Evolutionary conservation across 2,329 filamentous ascomycete species (phyloP), one percentile per base, ranked within the genome.

Genomic region (Elsinoe batatas): DNA sequence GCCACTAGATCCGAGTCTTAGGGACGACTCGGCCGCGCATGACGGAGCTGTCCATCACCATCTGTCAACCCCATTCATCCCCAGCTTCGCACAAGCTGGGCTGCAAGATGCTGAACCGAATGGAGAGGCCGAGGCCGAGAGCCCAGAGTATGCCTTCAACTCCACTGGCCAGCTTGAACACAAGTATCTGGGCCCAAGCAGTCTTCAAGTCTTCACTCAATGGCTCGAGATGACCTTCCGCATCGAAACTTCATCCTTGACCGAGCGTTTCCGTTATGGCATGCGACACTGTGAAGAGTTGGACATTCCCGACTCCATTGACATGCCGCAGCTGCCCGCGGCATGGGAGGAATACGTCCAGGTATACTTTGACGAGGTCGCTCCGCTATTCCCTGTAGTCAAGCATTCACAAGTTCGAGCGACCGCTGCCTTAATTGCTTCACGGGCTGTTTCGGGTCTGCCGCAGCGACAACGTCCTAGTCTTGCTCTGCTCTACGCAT

Each of bases 111-210:
- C 44, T n/a, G 17, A 12, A 38, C 8, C 6, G 13, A 22, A 50
- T 8, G 18, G 2, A n/a, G 33, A 43, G n/a, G 15, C 17, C 13
- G 42, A 56, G 26, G 42, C 15, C 2, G 42, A 26, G n/a, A 46
- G 42, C 13, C 42, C 42, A 11, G 42, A 46, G 42, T 46, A 26
- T 22, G 42, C 42, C 12, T 42, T 37, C 40, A 30, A 56, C 20
- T n/a, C 35, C 18, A 17, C 40, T 33, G 32, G n/a, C 17, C 36
- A 17, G 13, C 20, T 44, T 12, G 30, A 38, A n/a, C 57, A 42
- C 53, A 59, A 58, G 12, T 59, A 56, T 15, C 47, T 58, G 32
- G 57, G 56, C 17, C 53, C 58, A n/a, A 59, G 54, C 43, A 59
- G 58, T 36, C 30, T 56, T 3, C 54, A 58, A 44, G 54, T 58